phyloP scores from a whole-genome alignment of 2,329 filamentous ascomycete genomes.

The Pseudohalonectria lignicola region DNA sequence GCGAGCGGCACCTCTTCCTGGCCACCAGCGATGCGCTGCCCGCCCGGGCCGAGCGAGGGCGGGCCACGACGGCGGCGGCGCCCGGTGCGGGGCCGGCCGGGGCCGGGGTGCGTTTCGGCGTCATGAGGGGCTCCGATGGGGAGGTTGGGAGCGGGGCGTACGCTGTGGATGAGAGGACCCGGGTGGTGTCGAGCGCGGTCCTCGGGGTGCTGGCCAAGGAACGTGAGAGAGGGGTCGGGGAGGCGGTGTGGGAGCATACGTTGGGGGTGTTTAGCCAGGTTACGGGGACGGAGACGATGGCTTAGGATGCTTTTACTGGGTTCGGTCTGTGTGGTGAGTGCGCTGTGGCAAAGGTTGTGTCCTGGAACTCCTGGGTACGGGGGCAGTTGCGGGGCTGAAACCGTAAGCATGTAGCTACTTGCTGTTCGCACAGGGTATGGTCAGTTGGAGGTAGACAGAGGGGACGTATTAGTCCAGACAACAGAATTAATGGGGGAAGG shows the following conservation, averaged over 20 bases:
- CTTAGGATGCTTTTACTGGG: no score
- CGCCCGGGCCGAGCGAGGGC: slow-evolving; percentile 9
- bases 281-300: slow-evolving; percentile 9
- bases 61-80: slow-evolving; percentile 6
- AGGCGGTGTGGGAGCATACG: slow-evolving; percentile 24
- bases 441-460: no score
- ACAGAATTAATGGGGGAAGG: no score
- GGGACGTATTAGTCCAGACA: no score
- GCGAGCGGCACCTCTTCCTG: slow-evolving; percentile 25
- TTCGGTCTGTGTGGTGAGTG: no score
- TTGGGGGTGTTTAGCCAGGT: slow-evolving; percentile 21
- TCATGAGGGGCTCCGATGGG: slow-evolving; percentile 19
- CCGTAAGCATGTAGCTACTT: no score
- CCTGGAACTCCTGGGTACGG: no score
- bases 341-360: no score
- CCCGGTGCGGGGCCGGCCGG: no score
- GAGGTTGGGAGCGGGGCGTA: slow-evolving; percentile 24
- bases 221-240: slow-evolving; percentile 15
- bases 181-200: slow-evolving; percentile 14
- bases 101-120: slow-evolving; percentile 13
- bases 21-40: slow-evolving; percentile 23
- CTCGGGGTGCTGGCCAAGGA: slow-evolving; percentile 15
- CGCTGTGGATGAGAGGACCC: slow-evolving; percentile 20
- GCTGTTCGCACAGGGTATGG: no score
- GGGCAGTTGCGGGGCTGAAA: no score